Evolutionary conservation across 306 rosid species (phyloP).

Genomic region (Rosa multiflora): DNA sequence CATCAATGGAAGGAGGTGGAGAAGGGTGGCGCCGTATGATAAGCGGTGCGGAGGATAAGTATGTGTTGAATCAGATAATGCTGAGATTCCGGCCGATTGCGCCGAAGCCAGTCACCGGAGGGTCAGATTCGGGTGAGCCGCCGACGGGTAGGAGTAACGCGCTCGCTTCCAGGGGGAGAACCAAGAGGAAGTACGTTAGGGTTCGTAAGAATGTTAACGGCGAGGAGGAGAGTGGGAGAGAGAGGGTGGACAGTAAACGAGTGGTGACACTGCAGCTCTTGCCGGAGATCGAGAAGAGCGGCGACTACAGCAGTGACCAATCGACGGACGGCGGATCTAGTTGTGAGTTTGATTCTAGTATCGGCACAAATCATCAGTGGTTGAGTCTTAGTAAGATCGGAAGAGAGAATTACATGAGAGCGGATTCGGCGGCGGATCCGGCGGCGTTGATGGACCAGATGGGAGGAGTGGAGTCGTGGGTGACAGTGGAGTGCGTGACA

Average conservation of each 20-base stretch:
- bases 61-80: slow-evolving; percentile 31
- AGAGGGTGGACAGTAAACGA: background rate
- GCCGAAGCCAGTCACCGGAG: slow-evolving; percentile 48
- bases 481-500: slow-evolving; percentile 53
- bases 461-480: slow-evolving; percentile 33
- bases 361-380: background rate
- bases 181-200: slow-evolving; percentile 65
- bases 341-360: background rate
- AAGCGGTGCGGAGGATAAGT: slow-evolving; percentile 24
- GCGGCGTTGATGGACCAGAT: background rate
- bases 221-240: background rate
- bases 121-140: background rate
- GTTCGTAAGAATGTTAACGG: slow-evolving; percentile 28
- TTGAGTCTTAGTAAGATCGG: background rate
- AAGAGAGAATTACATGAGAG: background rate
- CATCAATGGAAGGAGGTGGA: slow-evolving; percentile 30
- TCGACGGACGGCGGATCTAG: slow-evolving; percentile 25
- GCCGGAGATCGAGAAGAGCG: slow-evolving; percentile 30
- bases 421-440: slow-evolving; percentile 9
- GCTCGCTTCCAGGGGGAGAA: slow-evolving; percentile 21
- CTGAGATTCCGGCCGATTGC: slow-evolving; percentile 71
- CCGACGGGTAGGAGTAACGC: background rate
- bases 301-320: slow-evolving; percentile 3
- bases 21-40: slow-evolving; percentile 15
- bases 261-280: slow-evolving; percentile 42